Base-by-base conservation (phyloP, 306 rosid species). In the Corylus heterophylla region DNA sequence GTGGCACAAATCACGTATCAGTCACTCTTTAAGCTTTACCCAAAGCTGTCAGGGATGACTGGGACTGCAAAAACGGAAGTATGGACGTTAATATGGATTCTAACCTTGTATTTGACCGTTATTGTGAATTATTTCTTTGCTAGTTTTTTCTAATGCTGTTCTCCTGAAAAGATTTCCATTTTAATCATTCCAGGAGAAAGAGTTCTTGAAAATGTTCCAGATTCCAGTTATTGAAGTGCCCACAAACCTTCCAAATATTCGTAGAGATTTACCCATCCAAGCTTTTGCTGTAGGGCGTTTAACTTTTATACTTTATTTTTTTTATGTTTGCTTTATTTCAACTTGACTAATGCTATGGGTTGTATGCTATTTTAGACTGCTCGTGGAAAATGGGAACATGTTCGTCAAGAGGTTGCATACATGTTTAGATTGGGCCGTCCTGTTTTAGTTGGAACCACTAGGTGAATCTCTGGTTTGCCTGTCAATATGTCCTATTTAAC, bases 41-140 rank as follows among this genome's bases (percentile, higher is more conserved):
- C 98, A 49, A 95, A 90, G 86, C 83, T 95, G 79, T 95, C 98
- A 44, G 98, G 98, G 86, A 95, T 95, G 98, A 95, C 98, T 63
- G 98, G 98, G 80, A 95, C 98, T 80, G 98, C 98, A 78, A 95
- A 95, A 89, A 95, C 98, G 42, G 98, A 95, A 90, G 98, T 92
- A 84, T 66, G 66, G 62, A 73, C 78, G 20, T 71, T 62, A 42
- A 85, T 54, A 71, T 56, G 68, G 83, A 76, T 75, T 76, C 69
- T 71, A 73, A 71, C 54, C 52, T 87, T 49, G 61, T 85, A 67
- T 72, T 78, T 29, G 79, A 69, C 59, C 12, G 13, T 74, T 74
- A 58, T 54, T 6, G 20, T 83, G 68, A 74, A 73, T 52, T 25
- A 35, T 3, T 42, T 49, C 72, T 74, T 55, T 83, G 77, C 63